Evolutionary conservation across 768 basidiomycete genomes (phyloP).

Genomic region (Grammothele lineata): DNA sequence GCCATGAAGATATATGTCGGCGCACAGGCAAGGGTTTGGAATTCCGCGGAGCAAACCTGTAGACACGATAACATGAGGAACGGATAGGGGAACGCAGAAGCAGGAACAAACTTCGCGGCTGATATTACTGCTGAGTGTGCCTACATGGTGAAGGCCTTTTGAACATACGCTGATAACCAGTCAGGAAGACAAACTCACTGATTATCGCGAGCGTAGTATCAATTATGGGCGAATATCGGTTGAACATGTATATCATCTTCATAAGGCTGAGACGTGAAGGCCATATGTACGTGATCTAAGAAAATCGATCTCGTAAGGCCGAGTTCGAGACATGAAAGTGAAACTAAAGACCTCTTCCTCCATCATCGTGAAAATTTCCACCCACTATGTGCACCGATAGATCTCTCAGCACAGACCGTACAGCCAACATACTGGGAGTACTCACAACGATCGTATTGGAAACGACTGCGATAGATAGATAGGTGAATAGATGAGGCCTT

Average conservation of each 20-base stretch:
- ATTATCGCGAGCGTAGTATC: background rate
- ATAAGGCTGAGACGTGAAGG: constrained; percentile 2
- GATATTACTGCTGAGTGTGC: too few relatives aligned
- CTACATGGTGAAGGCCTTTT: background rate
- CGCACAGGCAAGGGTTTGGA: too few relatives aligned
- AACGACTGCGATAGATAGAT: background rate
- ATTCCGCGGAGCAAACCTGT: too few relatives aligned
- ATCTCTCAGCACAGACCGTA: too few relatives aligned
- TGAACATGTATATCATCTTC: background rate
- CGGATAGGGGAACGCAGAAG: too few relatives aligned
- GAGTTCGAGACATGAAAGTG: background rate
- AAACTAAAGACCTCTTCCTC: constrained; percentile 3
- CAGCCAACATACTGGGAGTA: background rate
- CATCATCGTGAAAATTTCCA: background rate
- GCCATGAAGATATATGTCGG: too few relatives aligned
- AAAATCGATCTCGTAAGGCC: too few relatives aligned
- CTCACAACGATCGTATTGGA: background rate
- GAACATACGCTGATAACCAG: too few relatives aligned
- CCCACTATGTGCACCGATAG: background rate
- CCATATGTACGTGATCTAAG: constrained; percentile 3
- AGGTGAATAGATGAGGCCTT: background rate
- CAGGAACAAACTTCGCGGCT: too few relatives aligned
- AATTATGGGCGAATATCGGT: constrained; percentile 5
- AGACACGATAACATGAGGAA: too few relatives aligned
- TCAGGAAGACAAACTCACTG: background rate